Evolutionary conservation across 805 yeast genomes (phyloP), one percentile per base, ranked within the genome.

Genomic region (Lipomyces sp.): DNA sequence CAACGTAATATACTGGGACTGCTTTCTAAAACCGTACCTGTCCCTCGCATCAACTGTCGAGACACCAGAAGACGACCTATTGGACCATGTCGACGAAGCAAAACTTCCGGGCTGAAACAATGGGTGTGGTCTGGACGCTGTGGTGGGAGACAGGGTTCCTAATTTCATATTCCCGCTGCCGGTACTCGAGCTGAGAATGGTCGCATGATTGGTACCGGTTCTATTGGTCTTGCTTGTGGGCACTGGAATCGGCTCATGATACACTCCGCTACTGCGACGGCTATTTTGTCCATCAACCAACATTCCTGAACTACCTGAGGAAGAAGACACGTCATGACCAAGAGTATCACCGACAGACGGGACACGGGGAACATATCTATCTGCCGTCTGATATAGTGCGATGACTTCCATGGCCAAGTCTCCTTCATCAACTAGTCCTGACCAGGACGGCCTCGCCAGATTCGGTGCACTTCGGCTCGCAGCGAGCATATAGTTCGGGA

Each of bases 21-120:
- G 82, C 75, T 91, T 93, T 71, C 86, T 87, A 80, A 94, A 94
- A 1, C 99, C 99, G 75, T 94, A 94, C 59, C 94, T 78, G 75
- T 94, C 98, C 64, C 86, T 78, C 62, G 80, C 65, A 10, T 63
- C 65, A 2, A 56, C 56, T 24, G 33, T 51, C 37, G 53, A n/a
- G n/a, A 55, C 13, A 13, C 18, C 24, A 29, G 48, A n/a, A 4
- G 51, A 30, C 24, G 35, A 13, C 13, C 34, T 10, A 11, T 57
- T 24, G 8, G 53, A 33, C 34, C 53, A 58, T 15, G 24, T n/a
- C 33, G 59, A 24, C 24, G 64, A 57, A 18, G 59, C 59, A 35
- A 64, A 60, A 3, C 59, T 39, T 39, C 66, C 66, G 15, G 66
- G 60, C 4, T 7, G 11, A 29, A 64, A 64, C 11, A 57, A 55